Base-by-base conservation (phyloP, 495 filamentous ascomycete species). In the Jackrogersella minutella region DNA sequence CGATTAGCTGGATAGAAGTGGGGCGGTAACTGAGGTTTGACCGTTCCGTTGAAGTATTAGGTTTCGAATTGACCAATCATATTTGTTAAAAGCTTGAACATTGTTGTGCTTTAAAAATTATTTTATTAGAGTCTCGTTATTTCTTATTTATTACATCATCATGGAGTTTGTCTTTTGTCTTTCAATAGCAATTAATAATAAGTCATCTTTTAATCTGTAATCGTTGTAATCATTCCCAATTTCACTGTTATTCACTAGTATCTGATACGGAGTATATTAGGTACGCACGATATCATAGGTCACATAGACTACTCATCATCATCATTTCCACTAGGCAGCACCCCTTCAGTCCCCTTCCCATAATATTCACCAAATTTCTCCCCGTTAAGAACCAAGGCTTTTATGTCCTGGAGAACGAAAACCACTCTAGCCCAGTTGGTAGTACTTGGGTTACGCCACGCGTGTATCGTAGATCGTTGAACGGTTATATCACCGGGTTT, bases 401-500 rank as follows among this genome's bases (percentile, higher is more conserved):
- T 60, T 24, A 44, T 63, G 31, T 78, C 76, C 57, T 75, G 74
- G 19, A 77, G 62, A 10, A 73, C 70, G 39, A 77, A 77, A 2
- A 77, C 37, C 66, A 76, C 74, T 10, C 75, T 58, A 10, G 71
- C 63, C 75, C 75, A 77, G 30, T 80, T 75, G 17, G 74, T 81
- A 40, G 67, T 66, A 54, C 78, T 86, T 10, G 72, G 77, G 73
- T 91, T 92, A 14, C 78, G 79, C 87, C 86, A 91, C 4, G 83
- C 82, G 76, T 94, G 91, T 69, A 84, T 88, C 3, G 88, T 90
- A 0, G 78, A 88, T 36, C 90, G 72, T 77, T 92, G 88, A 19
- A 91, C 81, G 4, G 79, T 78, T 5, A 88, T 75, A 68, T 93
- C 88, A 1, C 90, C 90, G 5, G 81, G 70, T 69, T 80, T 76